Evolutionary conservation across 352 stramenopile species (phyloP).

Genomic region (Phytopythium montanum): DNA sequence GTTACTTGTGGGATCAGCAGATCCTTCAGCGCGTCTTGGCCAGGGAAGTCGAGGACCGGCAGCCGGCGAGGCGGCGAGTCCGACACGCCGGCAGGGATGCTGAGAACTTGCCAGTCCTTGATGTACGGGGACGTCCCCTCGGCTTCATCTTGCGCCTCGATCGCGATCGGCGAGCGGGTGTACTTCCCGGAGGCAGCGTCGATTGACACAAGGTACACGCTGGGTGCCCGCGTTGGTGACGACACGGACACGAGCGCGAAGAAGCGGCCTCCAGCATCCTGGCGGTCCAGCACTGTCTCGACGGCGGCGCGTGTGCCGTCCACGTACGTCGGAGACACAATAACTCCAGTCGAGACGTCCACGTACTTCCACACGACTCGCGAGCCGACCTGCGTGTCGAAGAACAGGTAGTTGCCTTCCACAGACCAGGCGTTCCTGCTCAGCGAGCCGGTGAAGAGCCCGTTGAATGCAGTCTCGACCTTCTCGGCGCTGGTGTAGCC

Average conservation of each 20-base stretch:
- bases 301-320: slow-evolving; percentile 34
- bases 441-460: slow-evolving; percentile 58
- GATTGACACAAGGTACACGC: slow-evolving; percentile 52
- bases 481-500: slow-evolving; percentile 17
- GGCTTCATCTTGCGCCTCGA: slow-evolving; percentile 41
- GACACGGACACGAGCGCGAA: slow-evolving; percentile 44
- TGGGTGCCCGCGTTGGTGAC: slow-evolving; percentile 50
- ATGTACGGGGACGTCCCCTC: slow-evolving; percentile 31
- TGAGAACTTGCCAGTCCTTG: slow-evolving; percentile 54
- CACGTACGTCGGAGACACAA: slow-evolving; percentile 53
- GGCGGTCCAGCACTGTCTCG: slow-evolving; percentile 52
- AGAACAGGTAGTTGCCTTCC: slow-evolving; percentile 56
- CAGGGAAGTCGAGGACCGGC: slow-evolving; percentile 8
- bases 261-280: slow-evolving; percentile 15
- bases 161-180: slow-evolving; percentile 21
- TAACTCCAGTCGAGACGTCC: slow-evolving; percentile 38
- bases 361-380: slow-evolving; percentile 71
- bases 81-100: slow-evolving; percentile 49
- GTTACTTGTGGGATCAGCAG: slow-evolving; percentile 45
- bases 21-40: slow-evolving; percentile 29
- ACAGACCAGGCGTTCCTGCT: slow-evolving; percentile 48
- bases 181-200: slow-evolving; percentile 44
- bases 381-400: slow-evolving; percentile 66
- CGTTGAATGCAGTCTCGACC: slow-evolving; percentile 58
- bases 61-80: slow-evolving; percentile 15